Evolutionary conservation across 2,329 filamentous ascomycete species (phyloP), one percentile per base, ranked within the genome.

Genomic region (Magnaporthiopsis incrustans): DNA sequence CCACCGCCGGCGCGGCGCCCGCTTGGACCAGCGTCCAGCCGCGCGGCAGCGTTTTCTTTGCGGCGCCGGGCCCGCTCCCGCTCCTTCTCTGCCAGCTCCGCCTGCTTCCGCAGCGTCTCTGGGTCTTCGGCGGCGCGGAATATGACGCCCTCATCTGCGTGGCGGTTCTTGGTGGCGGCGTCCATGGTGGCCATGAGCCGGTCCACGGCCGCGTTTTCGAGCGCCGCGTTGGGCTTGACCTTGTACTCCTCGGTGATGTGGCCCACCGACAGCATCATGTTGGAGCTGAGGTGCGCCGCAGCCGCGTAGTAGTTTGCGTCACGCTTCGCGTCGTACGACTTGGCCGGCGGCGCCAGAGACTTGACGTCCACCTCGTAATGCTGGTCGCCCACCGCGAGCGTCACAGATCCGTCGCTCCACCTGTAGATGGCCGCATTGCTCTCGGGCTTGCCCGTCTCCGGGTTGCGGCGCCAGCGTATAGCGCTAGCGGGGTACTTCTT

Each of bases 371-470:
- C 82, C 71, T 92, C 89, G 78, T 89, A 93, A 70, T 93, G 90
- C 67, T 88, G 86, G 65, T 85, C 86, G 18, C 89, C 90, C 30
- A 93, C 80, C n/a, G 89, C 85, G 30, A 94, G 78, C 14, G 89
- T 92, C 22, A 91, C 78, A 4, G 88, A 91, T 33, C 90, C 90
- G 71, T 94, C 90, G 66, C 87, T 91, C 90, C 90, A 94, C 69
- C 85, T 84, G 71, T 91, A 85, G 35, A 94, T 78, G 67, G 88
- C 84, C 2, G 90, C 85, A 72, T 94, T 94, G 71, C 89, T 92
- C 72, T 89, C 85, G 15, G 92, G 79, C 66, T 86, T 78, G 61
- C 83, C 82, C 1, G 85, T 88, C n/a, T 81, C 81, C 12, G 86
- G 80, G 65, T 91, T 87, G 70, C 83, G 85, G 63, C 88, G 85